Conservation (phyloP, 768 basidiomycete species). For the Auricularia sp. region DNA sequence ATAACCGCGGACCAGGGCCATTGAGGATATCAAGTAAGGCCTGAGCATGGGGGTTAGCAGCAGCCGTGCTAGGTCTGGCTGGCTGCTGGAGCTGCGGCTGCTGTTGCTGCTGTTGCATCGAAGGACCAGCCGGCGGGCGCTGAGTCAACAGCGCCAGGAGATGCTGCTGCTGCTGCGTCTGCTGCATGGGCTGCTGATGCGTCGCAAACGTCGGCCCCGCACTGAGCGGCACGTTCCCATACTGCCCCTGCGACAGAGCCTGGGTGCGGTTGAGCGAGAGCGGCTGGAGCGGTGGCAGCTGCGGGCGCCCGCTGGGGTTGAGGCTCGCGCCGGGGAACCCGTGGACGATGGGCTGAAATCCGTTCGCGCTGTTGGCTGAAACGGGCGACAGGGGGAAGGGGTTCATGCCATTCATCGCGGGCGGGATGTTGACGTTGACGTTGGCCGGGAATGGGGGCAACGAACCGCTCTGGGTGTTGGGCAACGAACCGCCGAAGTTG, state of each 20-base stretch:
- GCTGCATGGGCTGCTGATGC: not conserved
- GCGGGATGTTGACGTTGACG: slow-evolving; percentile 19
- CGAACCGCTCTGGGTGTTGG: slow-evolving; percentile 9
- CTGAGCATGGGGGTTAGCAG: not conserved
- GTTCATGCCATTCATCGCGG: slow-evolving; percentile 23
- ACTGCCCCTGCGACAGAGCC: too few relatives aligned
- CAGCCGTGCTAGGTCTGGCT: not conserved
- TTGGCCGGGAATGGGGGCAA: slow-evolving; percentile 17
- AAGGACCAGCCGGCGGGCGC: not conserved
- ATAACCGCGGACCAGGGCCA: too few relatives aligned
- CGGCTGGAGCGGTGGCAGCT: not conserved
- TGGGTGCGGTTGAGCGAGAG: not conserved
- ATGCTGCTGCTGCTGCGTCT: slow-evolving; percentile 11
- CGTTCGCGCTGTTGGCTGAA: slow-evolving; percentile 19
- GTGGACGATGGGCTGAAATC: not conserved
- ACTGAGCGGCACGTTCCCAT: not conserved
- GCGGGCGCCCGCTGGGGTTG: not conserved
- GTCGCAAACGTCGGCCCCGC: not conserved
- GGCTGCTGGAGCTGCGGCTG: not conserved
- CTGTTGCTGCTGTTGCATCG: too few relatives aligned
- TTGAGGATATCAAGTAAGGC: not conserved
- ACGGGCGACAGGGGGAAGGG: slow-evolving; percentile 5
- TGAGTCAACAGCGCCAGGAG: slow-evolving; percentile 17
- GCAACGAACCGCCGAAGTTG: too few relatives aligned
- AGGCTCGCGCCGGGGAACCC: not conserved